phyloP scores from a whole-genome alignment of 2,329 filamentous ascomycete species.

The Pseudocercospora fijiensis region DNA sequence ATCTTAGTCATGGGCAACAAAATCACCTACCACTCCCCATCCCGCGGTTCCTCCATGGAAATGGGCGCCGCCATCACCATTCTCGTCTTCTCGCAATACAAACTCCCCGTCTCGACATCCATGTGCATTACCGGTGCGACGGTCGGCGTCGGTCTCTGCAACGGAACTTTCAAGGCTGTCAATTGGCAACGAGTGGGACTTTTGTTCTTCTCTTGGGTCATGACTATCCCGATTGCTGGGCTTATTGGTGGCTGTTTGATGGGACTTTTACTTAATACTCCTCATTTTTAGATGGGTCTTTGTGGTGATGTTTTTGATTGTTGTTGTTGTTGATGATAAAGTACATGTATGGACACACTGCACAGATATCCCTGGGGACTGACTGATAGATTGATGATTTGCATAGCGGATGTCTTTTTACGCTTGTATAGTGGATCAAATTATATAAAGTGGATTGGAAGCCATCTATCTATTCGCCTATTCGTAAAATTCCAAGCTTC shows the following conservation, averaged over 20 bases:
- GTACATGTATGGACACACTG: not conserved
- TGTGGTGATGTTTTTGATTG: not conserved
- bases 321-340: not conserved
- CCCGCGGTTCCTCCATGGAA: slow-evolving; percentile 59
- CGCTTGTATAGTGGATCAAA: not conserved
- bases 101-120: slow-evolving; percentile 62
- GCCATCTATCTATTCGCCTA: too few species aligned
- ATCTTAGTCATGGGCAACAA: slow-evolving; percentile 43
- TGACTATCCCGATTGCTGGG: slow-evolving; percentile 55
- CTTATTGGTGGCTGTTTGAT: slow-evolving; percentile 54
- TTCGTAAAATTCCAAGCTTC: too few species aligned
- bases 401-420: not conserved
- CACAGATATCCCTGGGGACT: slow-evolving; percentile 3
- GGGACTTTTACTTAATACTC: slow-evolving; percentile 47
- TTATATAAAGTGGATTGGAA: not conserved
- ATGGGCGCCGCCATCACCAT: slow-evolving; percentile 60
- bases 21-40: slow-evolving; percentile 59
- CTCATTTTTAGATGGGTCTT: not conserved
- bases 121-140: slow-evolving; percentile 62
- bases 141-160: slow-evolving; percentile 60
- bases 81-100: slow-evolving; percentile 60
- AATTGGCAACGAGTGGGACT: slow-evolving; percentile 62
- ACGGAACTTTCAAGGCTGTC: slow-evolving; percentile 55
- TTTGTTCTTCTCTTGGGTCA: slow-evolving; percentile 60
- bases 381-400: not conserved